Conservation (phyloP, 345 rosid species). For the Salix purpurea region DNA sequence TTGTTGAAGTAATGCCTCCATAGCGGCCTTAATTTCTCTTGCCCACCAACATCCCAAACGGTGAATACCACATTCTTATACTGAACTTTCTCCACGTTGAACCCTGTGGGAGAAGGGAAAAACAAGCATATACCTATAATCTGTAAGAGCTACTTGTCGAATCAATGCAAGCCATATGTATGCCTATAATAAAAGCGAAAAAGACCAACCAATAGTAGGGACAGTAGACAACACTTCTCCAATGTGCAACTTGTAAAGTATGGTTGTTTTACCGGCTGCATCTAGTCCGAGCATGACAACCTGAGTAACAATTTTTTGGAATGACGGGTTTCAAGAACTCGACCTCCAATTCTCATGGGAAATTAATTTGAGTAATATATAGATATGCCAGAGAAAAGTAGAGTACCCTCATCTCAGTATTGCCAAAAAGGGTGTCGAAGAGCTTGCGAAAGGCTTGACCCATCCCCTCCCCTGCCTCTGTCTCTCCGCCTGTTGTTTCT, state of each 20-base stretch:
- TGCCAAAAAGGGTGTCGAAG: conserved; percentile 85
- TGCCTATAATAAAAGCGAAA: background rate
- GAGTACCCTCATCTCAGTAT: conserved; percentile 80
- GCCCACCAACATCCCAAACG: conserved; percentile 99
- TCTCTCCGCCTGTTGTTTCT: too few species aligned
- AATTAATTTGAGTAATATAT: background rate
- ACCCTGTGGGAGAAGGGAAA: conserved; percentile 49
- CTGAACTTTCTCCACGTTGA: conserved; percentile 99
- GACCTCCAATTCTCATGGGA: background rate
- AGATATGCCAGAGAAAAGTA: conserved; percentile 10
- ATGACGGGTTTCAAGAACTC: background rate
- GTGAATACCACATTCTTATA: conserved; percentile 97
- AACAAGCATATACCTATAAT: background rate
- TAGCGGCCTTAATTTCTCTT: conserved; percentile 92
- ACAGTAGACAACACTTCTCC: conserved; percentile 98
- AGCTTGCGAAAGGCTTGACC: conserved; percentile 90
- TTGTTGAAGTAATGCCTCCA: conserved; percentile 99
- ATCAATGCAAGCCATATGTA: background rate
- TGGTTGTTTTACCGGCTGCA: conserved; percentile 96
- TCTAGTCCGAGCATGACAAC: conserved; percentile 98
- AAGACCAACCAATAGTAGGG: conserved; percentile 77
- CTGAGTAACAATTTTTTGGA: conserved; percentile 28
- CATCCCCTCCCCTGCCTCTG: conserved; percentile 26
- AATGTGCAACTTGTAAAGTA: conserved; percentile 91
- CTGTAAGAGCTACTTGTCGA: too few species aligned